These are phyloP conservation scores for Verticillium alfalfae DNA, from an alignment of 2,329 filamentous ascomycete genomes.

Conservation along the genomic window DNA sequence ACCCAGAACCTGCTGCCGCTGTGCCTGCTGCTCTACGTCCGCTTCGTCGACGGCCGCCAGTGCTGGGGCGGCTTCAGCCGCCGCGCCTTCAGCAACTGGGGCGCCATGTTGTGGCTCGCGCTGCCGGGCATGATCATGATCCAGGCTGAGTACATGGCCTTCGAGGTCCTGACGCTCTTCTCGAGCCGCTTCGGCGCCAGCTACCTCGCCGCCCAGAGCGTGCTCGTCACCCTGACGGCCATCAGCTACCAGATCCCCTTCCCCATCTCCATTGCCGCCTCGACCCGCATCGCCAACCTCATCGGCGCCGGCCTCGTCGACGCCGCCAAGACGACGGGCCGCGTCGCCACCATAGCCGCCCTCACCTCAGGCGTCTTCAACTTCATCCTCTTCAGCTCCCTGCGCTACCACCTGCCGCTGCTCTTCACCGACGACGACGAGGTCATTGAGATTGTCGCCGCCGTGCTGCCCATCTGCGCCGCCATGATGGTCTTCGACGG, in stretches of 20 bases:
- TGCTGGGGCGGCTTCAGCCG: slow-evolving; percentile 81
- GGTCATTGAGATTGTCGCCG: slow-evolving; percentile 63
- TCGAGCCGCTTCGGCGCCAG: slow-evolving; percentile 74
- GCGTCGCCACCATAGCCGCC: slow-evolving; percentile 64
- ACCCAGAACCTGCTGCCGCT: slow-evolving; percentile 74
- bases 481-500: slow-evolving; percentile 89
- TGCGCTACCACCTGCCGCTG: slow-evolving; percentile 69
- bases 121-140: slow-evolving; percentile 91
- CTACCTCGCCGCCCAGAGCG: slow-evolving; percentile 80
- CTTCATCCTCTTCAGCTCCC: slow-evolving; percentile 58
- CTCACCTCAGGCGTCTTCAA: slow-evolving; percentile 75
- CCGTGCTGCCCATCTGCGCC: slow-evolving; percentile 73
- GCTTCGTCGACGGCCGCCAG: slow-evolving; percentile 65
- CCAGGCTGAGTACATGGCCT: slow-evolving; percentile 86
- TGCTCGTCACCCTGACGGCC: slow-evolving; percentile 71
- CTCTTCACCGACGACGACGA: slow-evolving; percentile 72
- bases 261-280: slow-evolving; percentile 80
- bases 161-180: slow-evolving; percentile 83
- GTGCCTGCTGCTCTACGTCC: slow-evolving; percentile 72
- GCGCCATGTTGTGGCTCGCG: slow-evolving; percentile 80
- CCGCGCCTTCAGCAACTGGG: slow-evolving; percentile 68
- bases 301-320: slow-evolving; percentile 81
- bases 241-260: slow-evolving; percentile 91
- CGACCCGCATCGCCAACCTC: slow-evolving; percentile 84
- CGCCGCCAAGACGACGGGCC: slow-evolving; percentile 75